Base-by-base conservation (phyloP, 1,284 basidiomycete genomes). In the Amylostereum chailletii region DNA sequence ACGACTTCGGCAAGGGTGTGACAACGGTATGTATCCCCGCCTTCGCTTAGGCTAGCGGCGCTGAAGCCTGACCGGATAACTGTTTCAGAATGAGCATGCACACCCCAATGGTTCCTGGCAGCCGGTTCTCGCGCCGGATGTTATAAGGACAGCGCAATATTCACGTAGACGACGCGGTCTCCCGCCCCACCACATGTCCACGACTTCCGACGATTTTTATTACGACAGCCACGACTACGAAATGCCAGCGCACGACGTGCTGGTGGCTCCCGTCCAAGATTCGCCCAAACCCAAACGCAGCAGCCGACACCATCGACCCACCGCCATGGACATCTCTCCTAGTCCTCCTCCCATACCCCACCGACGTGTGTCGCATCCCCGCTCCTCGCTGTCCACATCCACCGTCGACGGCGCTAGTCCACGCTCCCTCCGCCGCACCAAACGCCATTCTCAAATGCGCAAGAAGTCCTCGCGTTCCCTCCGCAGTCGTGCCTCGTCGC, bases 401-500 rank as follows among this genome's bases (percentile, higher is more conserved):
- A 52, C 30, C 59, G 43, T 52, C 49, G 27, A 49, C 51, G 29
- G 41, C 61, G 1, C 58, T 60, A 0, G 51, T 19, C 58, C 59
- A 51, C 58, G 61, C 2, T 65, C 66, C 8, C 54, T 76, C n/a
- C 72, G 70, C 41, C 66, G 70, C 48, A 68, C 67, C 50, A 65
- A 67, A 48, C 64, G 65, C 37, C 63, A 68, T 60, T 55, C 65
- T 19, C 49, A 65, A 31, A 59, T 66, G 7, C 62, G 66, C 29
- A 61, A 66, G 52, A 67, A 62, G 52, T 73, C 73, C 11, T 68
- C 71, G 0, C 57, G 63, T 37, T 71, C 73, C 8, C 58, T 67
- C 38, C 66, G 67, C 46, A 65, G 62, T 5, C 60, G 66, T 50
- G 62, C 58, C 36, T 55, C 58, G 27, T n/a, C 30, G 2, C 26